Evolutionary conservation across 768 basidiomycete species (phyloP).

Genomic region (Amanita pseudoporphyria): DNA sequence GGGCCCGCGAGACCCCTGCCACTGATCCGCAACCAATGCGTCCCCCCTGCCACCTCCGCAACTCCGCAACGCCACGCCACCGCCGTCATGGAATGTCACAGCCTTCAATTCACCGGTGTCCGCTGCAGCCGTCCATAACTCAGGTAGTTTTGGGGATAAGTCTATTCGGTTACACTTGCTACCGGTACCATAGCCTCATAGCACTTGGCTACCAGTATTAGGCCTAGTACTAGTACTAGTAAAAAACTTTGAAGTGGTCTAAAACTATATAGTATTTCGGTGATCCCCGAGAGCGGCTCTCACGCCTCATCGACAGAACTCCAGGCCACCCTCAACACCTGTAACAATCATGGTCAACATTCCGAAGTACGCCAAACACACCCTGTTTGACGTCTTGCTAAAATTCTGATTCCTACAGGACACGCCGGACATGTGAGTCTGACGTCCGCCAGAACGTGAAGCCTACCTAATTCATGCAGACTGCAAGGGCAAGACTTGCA

Average conservation of each 20-base stretch:
- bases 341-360: conserved; percentile 78
- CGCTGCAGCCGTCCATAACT: no score
- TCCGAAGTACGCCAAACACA: conserved; percentile 60
- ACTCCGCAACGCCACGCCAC: no score
- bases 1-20: not conserved
- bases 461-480: conserved; percentile 31
- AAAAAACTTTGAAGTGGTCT: no score
- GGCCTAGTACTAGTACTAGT: no score
- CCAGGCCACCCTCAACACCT: conserved; percentile 23
- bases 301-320: conserved; percentile 9
- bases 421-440: conserved; percentile 90
- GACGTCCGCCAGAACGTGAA: not conserved
- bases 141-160: no score
- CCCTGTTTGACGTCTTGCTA: not conserved
- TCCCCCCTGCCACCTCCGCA: no score
- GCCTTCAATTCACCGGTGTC: no score
- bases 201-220: no score
- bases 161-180: no score
- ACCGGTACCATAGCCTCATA: no score
- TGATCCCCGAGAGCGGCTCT: conserved; percentile 20
- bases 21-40: not conserved
- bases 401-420: conserved; percentile 30
- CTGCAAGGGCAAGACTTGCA: conserved; percentile 97
- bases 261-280: conserved; percentile 32
- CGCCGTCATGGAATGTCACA: no score